These are phyloP conservation scores for Phytophthora fragariae DNA, from an alignment of 352 stramenopile genomes.

Conservation along the genomic window DNA sequence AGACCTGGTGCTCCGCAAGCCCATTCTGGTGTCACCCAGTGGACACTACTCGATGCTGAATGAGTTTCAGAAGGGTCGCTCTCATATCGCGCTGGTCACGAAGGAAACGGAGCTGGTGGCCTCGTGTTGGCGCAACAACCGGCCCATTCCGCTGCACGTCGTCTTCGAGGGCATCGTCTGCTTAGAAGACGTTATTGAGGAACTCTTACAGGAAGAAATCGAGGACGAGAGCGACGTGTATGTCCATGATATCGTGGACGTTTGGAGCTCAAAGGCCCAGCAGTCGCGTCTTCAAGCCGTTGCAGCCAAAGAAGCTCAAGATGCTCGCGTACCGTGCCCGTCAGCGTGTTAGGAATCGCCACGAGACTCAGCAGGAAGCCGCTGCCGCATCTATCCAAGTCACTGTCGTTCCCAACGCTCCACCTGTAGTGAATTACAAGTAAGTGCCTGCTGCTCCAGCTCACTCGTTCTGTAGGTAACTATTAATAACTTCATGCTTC, in stretches of 20 bases:
- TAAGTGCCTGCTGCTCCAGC: conserved; percentile 2
- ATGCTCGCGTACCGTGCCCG: conserved; percentile 60
- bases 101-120: conserved; percentile 59
- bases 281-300: conserved; percentile 45
- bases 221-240: conserved; percentile 90
- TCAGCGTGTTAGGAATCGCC: conserved; percentile 50
- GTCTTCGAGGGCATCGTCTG: conserved; percentile 90
- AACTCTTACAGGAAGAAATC: conserved; percentile 92
- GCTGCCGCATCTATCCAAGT: conserved; percentile 14
- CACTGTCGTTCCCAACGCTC: conserved; percentile 18
- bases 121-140: conserved; percentile 58
- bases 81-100: conserved; percentile 87
- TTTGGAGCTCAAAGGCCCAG: conserved; percentile 56
- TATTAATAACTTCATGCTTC: too few species aligned
- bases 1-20: conserved; percentile 72
- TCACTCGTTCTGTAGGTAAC: too few species aligned
- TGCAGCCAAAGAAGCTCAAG: conserved; percentile 57
- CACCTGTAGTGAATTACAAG: conserved; percentile 1
- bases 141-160: conserved; percentile 48
- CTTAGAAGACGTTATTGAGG: conserved; percentile 93
- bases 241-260: conserved; percentile 63
- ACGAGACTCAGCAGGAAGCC: conserved; percentile 2
- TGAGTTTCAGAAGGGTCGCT: conserved; percentile 91
- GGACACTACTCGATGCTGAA: conserved; percentile 92
- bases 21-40: conserved; percentile 84